These are phyloP conservation scores for Pseudodiploospora longispora DNA, from an alignment of 2,329 filamentous ascomycete genomes.

Conservation along the genomic window DNA sequence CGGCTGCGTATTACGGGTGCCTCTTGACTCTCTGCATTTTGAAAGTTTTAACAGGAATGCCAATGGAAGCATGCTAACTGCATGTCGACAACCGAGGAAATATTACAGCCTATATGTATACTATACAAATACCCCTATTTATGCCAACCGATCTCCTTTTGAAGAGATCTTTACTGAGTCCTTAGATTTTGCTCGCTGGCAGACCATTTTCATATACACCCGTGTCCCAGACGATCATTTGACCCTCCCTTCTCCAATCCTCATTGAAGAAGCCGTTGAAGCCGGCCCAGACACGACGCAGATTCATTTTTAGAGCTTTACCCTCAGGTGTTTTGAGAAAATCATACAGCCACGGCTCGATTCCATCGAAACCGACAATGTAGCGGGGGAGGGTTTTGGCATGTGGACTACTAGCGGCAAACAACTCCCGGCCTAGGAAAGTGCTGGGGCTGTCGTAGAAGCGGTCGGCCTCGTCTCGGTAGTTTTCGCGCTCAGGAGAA, in stretches of 20 bases:
- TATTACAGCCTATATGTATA: background rate
- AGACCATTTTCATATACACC: conserved; percentile 21
- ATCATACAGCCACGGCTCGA: conserved; percentile 37
- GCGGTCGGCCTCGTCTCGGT: conserved; percentile 82
- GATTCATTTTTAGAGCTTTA: conserved; percentile 31
- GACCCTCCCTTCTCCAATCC: conserved; percentile 48
- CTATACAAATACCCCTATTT: too few relatives aligned
- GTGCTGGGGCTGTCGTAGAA: conserved; percentile 63
- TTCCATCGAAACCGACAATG: conserved; percentile 53
- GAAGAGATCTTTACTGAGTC: too few relatives aligned
- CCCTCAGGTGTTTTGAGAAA: conserved; percentile 36
- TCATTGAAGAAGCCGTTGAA: conserved; percentile 58
- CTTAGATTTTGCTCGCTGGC: conserved; percentile 1
- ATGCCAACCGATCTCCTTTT: background rate
- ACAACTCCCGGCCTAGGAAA: conserved; percentile 52
- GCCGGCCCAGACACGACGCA: conserved; percentile 44
- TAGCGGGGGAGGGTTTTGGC: conserved; percentile 39
- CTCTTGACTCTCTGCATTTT: too few relatives aligned
- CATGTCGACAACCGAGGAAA: too few relatives aligned
- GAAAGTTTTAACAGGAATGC: too few relatives aligned
- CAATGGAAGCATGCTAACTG: too few relatives aligned
- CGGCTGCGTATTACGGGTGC: too few relatives aligned
- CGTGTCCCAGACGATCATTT: conserved; percentile 53
- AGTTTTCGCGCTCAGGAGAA: conserved; percentile 52
- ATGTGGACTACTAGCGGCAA: conserved; percentile 14